phyloP scores from a whole-genome alignment of 2,329 filamentous ascomycete genomes.

The Aaosphaeria arxii region DNA sequence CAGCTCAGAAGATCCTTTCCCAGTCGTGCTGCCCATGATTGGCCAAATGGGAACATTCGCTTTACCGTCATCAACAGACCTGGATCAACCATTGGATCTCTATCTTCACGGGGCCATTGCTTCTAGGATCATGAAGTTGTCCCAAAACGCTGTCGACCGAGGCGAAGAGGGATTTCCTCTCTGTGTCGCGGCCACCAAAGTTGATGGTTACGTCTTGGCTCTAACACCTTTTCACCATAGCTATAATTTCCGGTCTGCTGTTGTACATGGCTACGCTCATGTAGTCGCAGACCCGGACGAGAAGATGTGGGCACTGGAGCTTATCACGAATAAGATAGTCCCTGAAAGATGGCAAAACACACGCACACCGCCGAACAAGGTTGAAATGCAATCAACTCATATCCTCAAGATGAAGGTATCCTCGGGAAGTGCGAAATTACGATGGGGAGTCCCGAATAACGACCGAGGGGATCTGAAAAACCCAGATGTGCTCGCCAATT shows the following conservation, averaged over 20 bases:
- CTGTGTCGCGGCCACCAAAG: conserved; percentile 22
- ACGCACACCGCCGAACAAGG: conserved; percentile 24
- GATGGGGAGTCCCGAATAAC: conserved; percentile 31
- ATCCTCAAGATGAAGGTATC: conserved; percentile 24
- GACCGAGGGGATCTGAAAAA: conserved; percentile 32
- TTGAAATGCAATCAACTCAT: conserved; percentile 26
- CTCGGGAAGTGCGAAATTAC: conserved; percentile 31
- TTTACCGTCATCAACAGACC: conserved; percentile 15
- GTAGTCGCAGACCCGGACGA: conserved; percentile 21
- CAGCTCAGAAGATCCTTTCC: conserved; percentile 52
- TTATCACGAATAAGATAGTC: conserved; percentile 33
- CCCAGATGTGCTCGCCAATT: conserved; percentile 12
- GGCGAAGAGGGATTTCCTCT: conserved; percentile 31
- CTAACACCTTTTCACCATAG: conserved; percentile 35
- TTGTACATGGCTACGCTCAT: conserved; percentile 26
- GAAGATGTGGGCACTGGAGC: conserved; percentile 25
- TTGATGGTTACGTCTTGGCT: conserved; percentile 34
- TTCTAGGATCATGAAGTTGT: no score
- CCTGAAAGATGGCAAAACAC: conserved; percentile 28
- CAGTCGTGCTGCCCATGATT: conserved; percentile 38
- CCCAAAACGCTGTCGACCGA: conserved; percentile 6
- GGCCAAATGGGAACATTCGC: conserved; percentile 44
- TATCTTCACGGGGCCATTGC: conserved; percentile 50
- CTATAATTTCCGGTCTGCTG: conserved; percentile 34
- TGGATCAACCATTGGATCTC: conserved; percentile 36